Evolutionary conservation across 495 filamentous ascomycete species (phyloP).

Genomic region (Penicillium malachiteum): DNA sequence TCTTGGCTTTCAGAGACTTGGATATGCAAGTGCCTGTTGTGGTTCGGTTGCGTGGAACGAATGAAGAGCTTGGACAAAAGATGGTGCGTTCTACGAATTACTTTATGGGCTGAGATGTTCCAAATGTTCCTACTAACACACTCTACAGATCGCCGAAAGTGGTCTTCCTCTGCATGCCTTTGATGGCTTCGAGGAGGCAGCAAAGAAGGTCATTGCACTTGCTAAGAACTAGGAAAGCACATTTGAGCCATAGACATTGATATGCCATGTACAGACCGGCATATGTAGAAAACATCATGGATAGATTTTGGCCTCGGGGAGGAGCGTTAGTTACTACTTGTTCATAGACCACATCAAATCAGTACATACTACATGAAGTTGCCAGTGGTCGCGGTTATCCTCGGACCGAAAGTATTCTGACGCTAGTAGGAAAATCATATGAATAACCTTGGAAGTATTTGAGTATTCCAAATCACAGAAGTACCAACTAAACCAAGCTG

Average conservation of each 20-base stretch:
- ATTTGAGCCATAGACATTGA: no score
- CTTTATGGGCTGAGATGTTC: no score
- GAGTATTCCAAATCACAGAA: background rate
- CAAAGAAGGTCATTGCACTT: slow-evolving; percentile 69
- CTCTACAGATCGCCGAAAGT: slow-evolving; percentile 63
- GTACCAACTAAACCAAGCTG: background rate
- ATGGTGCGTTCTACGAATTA: slow-evolving; percentile 49
- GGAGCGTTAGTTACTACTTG: background rate
- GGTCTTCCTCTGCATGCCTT: slow-evolving; percentile 72
- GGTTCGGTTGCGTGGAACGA: slow-evolving; percentile 80
- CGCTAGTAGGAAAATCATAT: no score
- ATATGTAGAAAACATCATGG: background rate
- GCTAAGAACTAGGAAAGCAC: slow-evolving; percentile 26
- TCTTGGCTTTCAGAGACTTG: slow-evolving; percentile 74
- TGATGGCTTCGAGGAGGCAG: slow-evolving; percentile 80
- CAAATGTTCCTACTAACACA: no score
- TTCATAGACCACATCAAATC: background rate
- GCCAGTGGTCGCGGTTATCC: no score
- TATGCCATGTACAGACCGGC: background rate
- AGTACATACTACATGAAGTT: background rate
- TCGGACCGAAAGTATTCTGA: no score
- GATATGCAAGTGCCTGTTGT: slow-evolving; percentile 72
- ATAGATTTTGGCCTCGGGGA: background rate
- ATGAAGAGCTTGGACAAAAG: slow-evolving; percentile 71
- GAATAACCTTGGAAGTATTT: no score